Percentiles rank a stretch among this genome's conserved stretches.
These are phyloP conservation scores for Thoreauomyces humboldtii DNA, from an alignment of 192 early-diverging fungal genomes.

Conservation along the genomic window DNA sequence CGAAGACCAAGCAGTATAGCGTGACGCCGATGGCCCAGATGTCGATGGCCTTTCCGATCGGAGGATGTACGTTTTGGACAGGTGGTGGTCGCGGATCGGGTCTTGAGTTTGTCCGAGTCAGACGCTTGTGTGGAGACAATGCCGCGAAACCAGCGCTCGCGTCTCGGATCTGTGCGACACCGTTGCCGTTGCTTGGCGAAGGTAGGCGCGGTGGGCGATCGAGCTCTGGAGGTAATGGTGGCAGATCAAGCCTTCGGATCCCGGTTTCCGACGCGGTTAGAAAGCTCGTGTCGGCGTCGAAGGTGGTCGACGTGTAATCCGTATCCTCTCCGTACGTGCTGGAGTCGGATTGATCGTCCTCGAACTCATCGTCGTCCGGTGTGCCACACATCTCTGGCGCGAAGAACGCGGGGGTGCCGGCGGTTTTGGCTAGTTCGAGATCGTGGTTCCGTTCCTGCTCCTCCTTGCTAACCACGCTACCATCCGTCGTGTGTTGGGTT, in stretches of 20 bases:
- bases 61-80: too few relatives aligned
- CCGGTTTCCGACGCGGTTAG: background rate
- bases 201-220: background rate
- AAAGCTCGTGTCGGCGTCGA: background rate
- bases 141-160: too few relatives aligned
- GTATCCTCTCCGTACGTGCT: background rate
- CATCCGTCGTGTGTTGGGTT: background rate
- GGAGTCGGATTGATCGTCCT: background rate
- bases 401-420: slow-evolving; percentile 96
- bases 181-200: background rate
- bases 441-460: slow-evolving; percentile 46
- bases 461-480: background rate
- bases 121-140: too few relatives aligned
- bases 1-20: slow-evolving; percentile 91
- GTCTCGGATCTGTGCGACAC: background rate
- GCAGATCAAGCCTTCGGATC: too few relatives aligned
- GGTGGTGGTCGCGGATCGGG: background rate
- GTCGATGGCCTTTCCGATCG: slow-evolving; percentile 79
- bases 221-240: background rate
- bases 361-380: slow-evolving; percentile 46
- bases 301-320: background rate
- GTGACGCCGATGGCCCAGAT: slow-evolving; percentile 98
- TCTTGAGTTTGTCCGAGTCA: background rate
- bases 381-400: slow-evolving; percentile 94
- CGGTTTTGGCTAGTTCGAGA: slow-evolving; percentile 89